A percentile compares a stretch with the other conserved stretches of the same genome.
Evolutionary conservation across 23 red algal genomes (phyloP).

Genomic region (Gracilaria gracilis): DNA sequence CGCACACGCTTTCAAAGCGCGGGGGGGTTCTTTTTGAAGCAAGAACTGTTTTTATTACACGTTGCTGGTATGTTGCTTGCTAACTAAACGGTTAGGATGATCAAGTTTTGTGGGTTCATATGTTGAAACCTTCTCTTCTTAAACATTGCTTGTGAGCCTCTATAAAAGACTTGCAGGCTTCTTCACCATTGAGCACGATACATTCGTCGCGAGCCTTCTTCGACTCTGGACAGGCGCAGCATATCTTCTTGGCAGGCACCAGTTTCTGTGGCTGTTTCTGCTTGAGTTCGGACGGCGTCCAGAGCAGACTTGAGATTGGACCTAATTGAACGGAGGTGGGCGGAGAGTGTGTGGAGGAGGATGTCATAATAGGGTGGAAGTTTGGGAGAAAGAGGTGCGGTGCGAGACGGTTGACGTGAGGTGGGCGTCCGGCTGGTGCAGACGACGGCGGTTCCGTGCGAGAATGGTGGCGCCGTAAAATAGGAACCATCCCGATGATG

Average conservation of each 20-base stretch:
- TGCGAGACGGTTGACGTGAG: neutral
- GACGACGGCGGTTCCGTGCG: neutral
- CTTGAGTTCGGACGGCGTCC: constrained; percentile 2
- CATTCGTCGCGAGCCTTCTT: constrained; percentile 93
- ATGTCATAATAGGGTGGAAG: neutral
- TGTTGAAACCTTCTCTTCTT: constrained; percentile 90
- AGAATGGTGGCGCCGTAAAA: too few species aligned
- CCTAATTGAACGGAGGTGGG: neutral
- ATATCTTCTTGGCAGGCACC: constrained; percentile 77
- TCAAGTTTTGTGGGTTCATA: neutral
- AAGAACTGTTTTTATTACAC: neutral
- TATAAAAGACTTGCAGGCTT: constrained; percentile 86
- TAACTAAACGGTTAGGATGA: neutral
- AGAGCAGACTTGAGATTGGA: constrained; percentile 21
- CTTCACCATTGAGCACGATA: constrained; percentile 87
- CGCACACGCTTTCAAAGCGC: neutral
- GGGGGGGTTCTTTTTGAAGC: neutral
- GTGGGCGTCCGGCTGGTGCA: neutral
- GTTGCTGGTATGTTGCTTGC: neutral
- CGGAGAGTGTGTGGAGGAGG: neutral
- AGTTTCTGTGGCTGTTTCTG: neutral
- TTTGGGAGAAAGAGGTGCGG: neutral
- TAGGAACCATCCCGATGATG: too few species aligned
- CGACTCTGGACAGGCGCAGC: constrained; percentile 97
- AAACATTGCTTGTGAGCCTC: constrained; percentile 96